These are phyloP conservation scores for Lunasporangiospora selenospora DNA, from an alignment of 192 early-diverging fungal genomes.

Conservation along the genomic window DNA sequence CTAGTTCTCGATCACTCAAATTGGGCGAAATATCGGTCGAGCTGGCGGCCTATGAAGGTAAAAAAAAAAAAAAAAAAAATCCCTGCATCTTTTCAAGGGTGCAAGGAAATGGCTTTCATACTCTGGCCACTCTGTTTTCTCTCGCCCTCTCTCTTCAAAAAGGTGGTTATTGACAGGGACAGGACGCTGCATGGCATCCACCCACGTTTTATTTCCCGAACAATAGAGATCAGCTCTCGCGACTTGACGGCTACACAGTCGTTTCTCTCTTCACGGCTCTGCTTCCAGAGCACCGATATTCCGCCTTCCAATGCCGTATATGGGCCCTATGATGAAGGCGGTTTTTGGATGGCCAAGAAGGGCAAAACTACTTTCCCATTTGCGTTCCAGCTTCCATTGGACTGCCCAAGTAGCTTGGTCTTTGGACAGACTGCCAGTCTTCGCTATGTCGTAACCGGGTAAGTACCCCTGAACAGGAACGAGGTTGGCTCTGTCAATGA, in stretches of 20 bases:
- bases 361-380: slow-evolving; percentile 72
- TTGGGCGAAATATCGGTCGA: slow-evolving; percentile 71
- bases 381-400: slow-evolving; percentile 65
- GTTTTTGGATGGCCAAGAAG: slow-evolving; percentile 67
- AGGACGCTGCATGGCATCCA: no score
- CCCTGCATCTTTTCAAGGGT: no score
- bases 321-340: slow-evolving; percentile 53
- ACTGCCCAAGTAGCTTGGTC: slow-evolving; percentile 62
- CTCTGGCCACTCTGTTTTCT: no score
- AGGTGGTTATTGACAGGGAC: no score
- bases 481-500: not conserved
- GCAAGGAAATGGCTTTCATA: no score
- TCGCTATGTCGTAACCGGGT: slow-evolving; percentile 68
- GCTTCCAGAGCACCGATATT: slow-evolving; percentile 62
- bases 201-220: slow-evolving; percentile 35
- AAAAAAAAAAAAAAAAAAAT: not conserved
- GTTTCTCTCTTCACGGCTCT: slow-evolving; percentile 58
- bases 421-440: slow-evolving; percentile 58
- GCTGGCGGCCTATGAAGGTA: slow-evolving; percentile 68
- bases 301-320: slow-evolving; percentile 66
- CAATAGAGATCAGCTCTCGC: slow-evolving; percentile 51
- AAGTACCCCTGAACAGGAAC: no score
- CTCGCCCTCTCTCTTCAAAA: no score
- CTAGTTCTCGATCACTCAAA: slow-evolving; percentile 53
- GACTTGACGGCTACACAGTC: slow-evolving; percentile 54